Evolutionary conservation across 2,329 filamentous ascomycete species (phyloP), one percentile per base, ranked within the genome.

Genomic region (Alternaria metachromatica): DNA sequence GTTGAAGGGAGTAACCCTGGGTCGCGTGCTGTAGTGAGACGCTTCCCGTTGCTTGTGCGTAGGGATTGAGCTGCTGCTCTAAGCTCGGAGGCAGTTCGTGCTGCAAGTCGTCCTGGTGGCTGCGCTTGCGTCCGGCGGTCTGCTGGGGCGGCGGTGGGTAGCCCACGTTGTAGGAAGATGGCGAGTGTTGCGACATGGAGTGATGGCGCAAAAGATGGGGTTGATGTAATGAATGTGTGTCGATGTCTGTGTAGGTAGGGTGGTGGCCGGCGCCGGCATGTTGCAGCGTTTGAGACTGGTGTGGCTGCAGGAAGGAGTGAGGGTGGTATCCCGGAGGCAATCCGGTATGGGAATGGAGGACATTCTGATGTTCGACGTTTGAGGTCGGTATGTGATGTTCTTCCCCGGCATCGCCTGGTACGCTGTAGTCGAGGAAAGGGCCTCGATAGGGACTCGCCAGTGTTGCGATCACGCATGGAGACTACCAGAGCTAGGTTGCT

Each of bases 401-500:
- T 75, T 81, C 79, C 75, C 78, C 79, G 74, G 80, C 73, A 72
- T 82, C 78, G 72, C 78, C 80, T 78, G 78, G 78, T 72, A 80
- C 77, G 79, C 67, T 76, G 75, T 83, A 83, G 78, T 82, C 80
- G 79, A 83, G 82, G 77, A 78, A 79, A 72, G 79, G 81, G 74
- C 81, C 81, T 78, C 82, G 79, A 78, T 81, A 77, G 75, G 77
- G 73, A 77, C 82, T 81, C 81, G 82, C 82, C 82, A 84, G 82
- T 77, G 77, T 83, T 82, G 82, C 82, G 76, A 82, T 77, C 81
- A 80, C 80, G 81, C 81, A 82, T 83, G 78, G 79, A 82, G 81
- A 81, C 82, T 83, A 82, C 82, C 81, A 82, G 82, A 83, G 82
- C 81, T 79, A 80, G 72, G 76, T 80, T 78, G 81, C 82, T 82